Conservation (phyloP, 83 land plant genomes). For the Thuja plicata region DNA sequence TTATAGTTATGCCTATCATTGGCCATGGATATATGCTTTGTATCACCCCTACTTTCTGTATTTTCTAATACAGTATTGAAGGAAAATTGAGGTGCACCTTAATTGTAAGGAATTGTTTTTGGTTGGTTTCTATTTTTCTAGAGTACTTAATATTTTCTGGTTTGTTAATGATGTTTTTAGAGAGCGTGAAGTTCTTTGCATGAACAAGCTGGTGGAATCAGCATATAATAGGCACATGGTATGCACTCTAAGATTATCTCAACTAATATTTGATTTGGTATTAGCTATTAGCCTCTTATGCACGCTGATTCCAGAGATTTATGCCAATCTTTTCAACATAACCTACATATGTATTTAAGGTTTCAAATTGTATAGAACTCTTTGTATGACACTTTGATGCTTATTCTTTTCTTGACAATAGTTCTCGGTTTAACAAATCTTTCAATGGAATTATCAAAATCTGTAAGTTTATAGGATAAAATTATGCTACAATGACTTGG, state of each 20-base stretch:
- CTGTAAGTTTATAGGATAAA: background rate
- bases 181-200: slow-evolving; percentile 69
- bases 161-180: slow-evolving; percentile 33
- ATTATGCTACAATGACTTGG: background rate
- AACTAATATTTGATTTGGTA: slow-evolving; percentile 1
- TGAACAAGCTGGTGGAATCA: slow-evolving; percentile 73
- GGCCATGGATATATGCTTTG: background rate
- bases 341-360: background rate
- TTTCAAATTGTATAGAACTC: background rate
- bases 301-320: background rate
- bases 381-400: background rate
- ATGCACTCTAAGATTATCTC: slow-evolving; percentile 3
- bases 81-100: background rate
- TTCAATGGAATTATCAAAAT: too few relatives aligned
- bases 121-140: background rate
- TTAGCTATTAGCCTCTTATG: background rate
- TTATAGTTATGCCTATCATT: slow-evolving; percentile 1
- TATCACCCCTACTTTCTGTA: background rate
- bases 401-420: background rate
- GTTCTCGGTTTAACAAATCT: background rate
- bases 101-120: background rate
- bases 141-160: background rate
- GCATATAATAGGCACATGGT: slow-evolving; percentile 82
- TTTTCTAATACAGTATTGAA: background rate
- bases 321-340: background rate